Evolutionary conservation across 2,329 filamentous ascomycete species (phyloP).

Genomic region (Penicillium expansum): DNA sequence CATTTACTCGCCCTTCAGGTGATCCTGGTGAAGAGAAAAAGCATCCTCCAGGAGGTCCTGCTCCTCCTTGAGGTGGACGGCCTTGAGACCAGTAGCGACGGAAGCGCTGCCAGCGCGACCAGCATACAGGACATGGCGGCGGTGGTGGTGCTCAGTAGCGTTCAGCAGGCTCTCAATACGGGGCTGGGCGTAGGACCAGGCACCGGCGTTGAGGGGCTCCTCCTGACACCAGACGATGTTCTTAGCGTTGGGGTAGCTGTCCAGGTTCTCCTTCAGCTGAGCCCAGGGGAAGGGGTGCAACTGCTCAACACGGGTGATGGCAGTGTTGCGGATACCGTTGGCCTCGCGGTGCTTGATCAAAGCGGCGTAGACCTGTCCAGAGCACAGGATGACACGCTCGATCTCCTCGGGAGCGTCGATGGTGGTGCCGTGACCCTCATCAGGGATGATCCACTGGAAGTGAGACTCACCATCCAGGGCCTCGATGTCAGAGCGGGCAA

Average conservation of each 20-base stretch:
- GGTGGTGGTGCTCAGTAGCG: constrained; percentile 84
- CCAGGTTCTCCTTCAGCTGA: constrained; percentile 92
- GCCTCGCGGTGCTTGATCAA: constrained; percentile 87
- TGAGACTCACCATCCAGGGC: constrained; percentile 88
- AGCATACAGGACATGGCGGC: constrained; percentile 95
- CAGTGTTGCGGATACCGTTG: constrained; percentile 83
- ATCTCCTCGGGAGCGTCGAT: constrained; percentile 83
- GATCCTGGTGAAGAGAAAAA: constrained; percentile 62
- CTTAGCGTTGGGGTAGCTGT: constrained; percentile 95
- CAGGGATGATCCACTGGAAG: constrained; percentile 95
- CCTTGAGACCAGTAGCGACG: constrained; percentile 90
- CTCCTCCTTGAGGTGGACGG: constrained; percentile 87
- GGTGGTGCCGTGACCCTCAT: constrained; percentile 73
- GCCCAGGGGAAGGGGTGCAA: constrained; percentile 99
- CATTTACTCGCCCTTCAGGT: constrained; percentile 62
- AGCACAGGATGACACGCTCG: constrained; percentile 90
- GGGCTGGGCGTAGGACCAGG: constrained; percentile 96
- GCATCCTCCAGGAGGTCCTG: constrained; percentile 71
- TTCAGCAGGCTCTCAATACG: constrained; percentile 96
- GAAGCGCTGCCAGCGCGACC: constrained; percentile 90
- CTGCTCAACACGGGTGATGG: constrained; percentile 94
- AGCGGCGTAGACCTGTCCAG: constrained; percentile 88
- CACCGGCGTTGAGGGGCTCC: constrained; percentile 94
- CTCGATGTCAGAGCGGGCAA: constrained; percentile 84
- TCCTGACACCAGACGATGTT: constrained; percentile 97